phyloP scores from a whole-genome alignment of 1,284 basidiomycete genomes.

The Bothia castanella region DNA sequence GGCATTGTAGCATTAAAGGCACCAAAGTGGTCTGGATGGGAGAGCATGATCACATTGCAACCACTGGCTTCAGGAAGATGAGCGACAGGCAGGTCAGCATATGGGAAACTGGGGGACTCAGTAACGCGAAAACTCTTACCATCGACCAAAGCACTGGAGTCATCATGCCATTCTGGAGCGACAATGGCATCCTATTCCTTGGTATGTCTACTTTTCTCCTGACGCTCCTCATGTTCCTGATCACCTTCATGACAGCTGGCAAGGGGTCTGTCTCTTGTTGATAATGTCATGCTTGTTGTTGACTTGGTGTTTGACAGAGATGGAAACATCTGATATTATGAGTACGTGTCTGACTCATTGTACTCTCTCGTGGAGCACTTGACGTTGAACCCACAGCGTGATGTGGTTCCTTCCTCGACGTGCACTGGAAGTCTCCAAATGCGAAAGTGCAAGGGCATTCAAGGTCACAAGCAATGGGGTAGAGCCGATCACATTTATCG shows the following conservation, averaged over 20 bases:
- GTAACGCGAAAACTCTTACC: constrained; percentile 69
- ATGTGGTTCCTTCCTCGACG: constrained; percentile 95
- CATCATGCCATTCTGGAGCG: constrained; percentile 96
- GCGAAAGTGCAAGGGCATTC: constrained; percentile 95
- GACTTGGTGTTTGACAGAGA: constrained; percentile 49
- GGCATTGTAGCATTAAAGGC: constrained; percentile 93
- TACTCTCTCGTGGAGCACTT: constrained; percentile 85
- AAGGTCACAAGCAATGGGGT: constrained; percentile 77
- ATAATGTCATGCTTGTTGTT: constrained; percentile 19
- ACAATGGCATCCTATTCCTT: constrained; percentile 92
- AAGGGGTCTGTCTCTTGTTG: constrained; percentile 54
- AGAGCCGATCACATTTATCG: constrained; percentile 91
- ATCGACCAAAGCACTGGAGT: constrained; percentile 91
- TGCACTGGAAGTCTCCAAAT: constrained; percentile 82
- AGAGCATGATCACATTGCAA: constrained; percentile 81
- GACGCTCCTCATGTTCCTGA: not conserved
- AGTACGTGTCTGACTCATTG: constrained; percentile 86
- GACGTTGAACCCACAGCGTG: constrained; percentile 88
- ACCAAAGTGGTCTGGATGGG: constrained; percentile 91
- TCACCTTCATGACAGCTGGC: constrained; percentile 47
- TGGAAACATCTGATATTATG: constrained; percentile 94
- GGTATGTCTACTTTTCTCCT: constrained; percentile 42
- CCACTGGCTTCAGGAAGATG: constrained; percentile 95
- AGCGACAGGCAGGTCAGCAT: constrained; percentile 86
- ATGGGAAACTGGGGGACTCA: constrained; percentile 78